Evolutionary conservation across 331 rosid species (phyloP), one percentile per base, ranked within the genome.

Genomic region (Arachis monticola): DNA sequence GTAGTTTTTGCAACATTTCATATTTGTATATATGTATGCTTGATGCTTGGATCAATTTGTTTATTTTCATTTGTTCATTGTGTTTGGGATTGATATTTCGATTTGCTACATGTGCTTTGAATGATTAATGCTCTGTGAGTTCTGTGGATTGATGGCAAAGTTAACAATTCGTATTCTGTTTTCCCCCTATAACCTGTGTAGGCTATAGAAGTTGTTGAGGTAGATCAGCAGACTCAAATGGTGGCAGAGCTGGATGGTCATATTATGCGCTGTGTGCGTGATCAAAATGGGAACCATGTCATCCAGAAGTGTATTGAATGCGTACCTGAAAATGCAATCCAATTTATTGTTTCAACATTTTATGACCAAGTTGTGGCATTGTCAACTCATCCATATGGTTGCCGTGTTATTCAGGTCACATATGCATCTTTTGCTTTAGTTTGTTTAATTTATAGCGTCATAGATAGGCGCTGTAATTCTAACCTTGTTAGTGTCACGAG

Each of bases 201-300:
- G 98, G 97, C 98, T 13, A 94, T 94, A 74, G 98, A 94, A 84
- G 98, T 94, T 75, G 98, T 94, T 84, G 84, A 81, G 73, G 79
- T 94, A 73, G 96, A 87, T 83, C 98, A 91, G 83, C 88, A 91
- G 83, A 94, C 91, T 67, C 87, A 79, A 87, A 91, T 94, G 97
- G 98, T 91, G 9, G 77, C 72, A 64, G 98, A 91, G 82, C 94
- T 94, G 81, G 95, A 94, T 3, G 96, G 97, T 60, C 84, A 90
- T 41, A 81, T 91, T 31, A 94, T 91, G 96, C 97, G 97, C 17
- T 91, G 98, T 6, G 97, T 94, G 2, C 98, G 96, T 69, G 98
- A 94, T 86, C 98, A 94, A 75, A 94, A 94, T 67, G 98, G 98
- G 45, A 94, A 94, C 82, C 98, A 94, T 75, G 98, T 94, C 76